These are phyloP conservation scores for Ogataea siamensis DNA, from an alignment of 805 yeast genomes.

Conservation along the genomic window DNA sequence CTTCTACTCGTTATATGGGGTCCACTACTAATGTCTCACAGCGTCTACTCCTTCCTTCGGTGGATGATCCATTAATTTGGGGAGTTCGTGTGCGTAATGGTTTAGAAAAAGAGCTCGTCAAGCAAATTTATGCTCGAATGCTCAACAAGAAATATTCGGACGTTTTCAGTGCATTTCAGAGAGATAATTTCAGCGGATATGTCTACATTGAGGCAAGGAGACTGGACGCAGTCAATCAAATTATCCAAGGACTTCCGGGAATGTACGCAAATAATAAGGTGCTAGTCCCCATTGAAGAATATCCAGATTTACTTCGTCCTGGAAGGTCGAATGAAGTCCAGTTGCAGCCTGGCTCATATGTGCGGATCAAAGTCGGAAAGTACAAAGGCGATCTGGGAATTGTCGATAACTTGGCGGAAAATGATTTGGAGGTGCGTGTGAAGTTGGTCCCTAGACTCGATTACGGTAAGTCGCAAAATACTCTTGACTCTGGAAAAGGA, in stretches of 20 bases:
- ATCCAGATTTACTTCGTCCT: constrained; percentile 89
- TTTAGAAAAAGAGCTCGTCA: constrained; percentile 85
- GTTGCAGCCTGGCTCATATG: constrained; percentile 88
- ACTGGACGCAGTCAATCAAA: constrained; percentile 86
- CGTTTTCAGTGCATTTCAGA: constrained; percentile 85
- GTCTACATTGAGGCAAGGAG: constrained; percentile 92
- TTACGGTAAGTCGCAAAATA: constrained; percentile 61
- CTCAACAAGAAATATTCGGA: constrained; percentile 75
- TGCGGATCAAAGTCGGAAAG: constrained; percentile 85
- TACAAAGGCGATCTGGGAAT: constrained; percentile 91
- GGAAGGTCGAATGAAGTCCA: constrained; percentile 85
- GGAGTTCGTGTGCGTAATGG: constrained; percentile 94
- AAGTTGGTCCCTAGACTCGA: constrained; percentile 91
- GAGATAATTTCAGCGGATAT: constrained; percentile 90
- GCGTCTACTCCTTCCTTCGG: constrained; percentile 88
- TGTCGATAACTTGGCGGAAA: constrained; percentile 89
- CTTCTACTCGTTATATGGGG: constrained; percentile 79
- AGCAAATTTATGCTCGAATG: constrained; percentile 81
- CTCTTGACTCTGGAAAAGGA: constrained; percentile 26
- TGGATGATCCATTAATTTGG: constrained; percentile 94
- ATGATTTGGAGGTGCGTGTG: constrained; percentile 92
- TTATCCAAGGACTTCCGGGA: constrained; percentile 86
- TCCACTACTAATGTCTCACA: constrained; percentile 87
- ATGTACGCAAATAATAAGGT: constrained; percentile 69
- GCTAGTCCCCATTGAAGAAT: constrained; percentile 92